Conservation (phyloP, 345 rosid genomes). For the Brassica napus region Da-Ae NC_063446.1:2276501-2277000, state of each 20-base stretch:
- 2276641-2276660: neutral
- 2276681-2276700: conserved; percentile 14
- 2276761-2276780: neutral
- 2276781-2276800: conserved; percentile 60
- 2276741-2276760: neutral
- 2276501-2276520: too few species aligned
- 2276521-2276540: too few species aligned
- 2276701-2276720: neutral
- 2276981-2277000: conserved; percentile 33
- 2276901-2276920: conserved; percentile 63
- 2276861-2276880: conserved; percentile 57
- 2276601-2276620: too few species aligned
- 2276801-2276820: conserved; percentile 59
- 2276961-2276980: conserved; percentile 63
- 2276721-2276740: neutral
- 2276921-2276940: conserved; percentile 65
- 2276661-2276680: conserved; percentile 3
- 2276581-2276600: neutral
- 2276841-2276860: conserved; percentile 68
- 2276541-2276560: neutral
- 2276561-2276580: neutral
- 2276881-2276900: conserved; percentile 55
- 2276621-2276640: neutral
- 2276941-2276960: conserved; percentile 65
- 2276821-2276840: conserved; percentile 65